Conservation (phyloP, 176 grass and related monocot species). For the Raddia distichophylla region DNA sequence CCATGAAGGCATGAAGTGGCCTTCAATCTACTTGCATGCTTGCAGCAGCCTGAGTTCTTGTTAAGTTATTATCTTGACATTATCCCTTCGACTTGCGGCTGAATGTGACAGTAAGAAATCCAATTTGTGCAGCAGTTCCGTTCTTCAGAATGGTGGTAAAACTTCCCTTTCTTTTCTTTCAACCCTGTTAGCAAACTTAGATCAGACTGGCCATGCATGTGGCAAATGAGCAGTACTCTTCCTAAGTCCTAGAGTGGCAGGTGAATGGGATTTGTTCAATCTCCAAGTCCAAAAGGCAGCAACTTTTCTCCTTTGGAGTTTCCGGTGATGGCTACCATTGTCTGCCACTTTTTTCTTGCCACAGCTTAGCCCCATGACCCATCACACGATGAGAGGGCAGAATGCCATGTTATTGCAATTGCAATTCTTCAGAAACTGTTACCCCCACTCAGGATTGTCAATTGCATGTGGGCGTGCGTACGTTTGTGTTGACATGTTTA, state of each 20-base stretch:
- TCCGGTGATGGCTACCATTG: constrained; percentile 47
- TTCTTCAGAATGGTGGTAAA: constrained; percentile 3
- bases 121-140: constrained; percentile 4
- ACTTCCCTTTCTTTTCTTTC: not conserved
- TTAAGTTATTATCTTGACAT: constrained; percentile 39
- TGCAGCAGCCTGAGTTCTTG: constrained; percentile 19
- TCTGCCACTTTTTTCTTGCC: constrained; percentile 48
- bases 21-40: constrained; percentile 25
- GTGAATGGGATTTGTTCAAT: constrained; percentile 38
- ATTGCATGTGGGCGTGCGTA: constrained; percentile 13
- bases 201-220: constrained; percentile 36
- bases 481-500: constrained; percentile 30
- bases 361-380: constrained; percentile 30
- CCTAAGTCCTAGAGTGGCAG: not conserved
- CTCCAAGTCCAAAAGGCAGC: constrained; percentile 53
- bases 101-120: constrained; percentile 34
- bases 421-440: constrained; percentile 22
- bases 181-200: constrained; percentile 1
- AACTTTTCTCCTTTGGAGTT: constrained; percentile 37
- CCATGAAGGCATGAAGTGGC: constrained; percentile 8
- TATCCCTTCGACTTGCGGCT: constrained; percentile 1
- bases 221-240: constrained; percentile 38
- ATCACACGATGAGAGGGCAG: constrained; percentile 40
- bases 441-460: constrained; percentile 24
- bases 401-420: not conserved